These are phyloP conservation scores for Diaporthe citriasiana DNA, from an alignment of 2,329 filamentous ascomycete species.

Conservation along the genomic window DNA sequence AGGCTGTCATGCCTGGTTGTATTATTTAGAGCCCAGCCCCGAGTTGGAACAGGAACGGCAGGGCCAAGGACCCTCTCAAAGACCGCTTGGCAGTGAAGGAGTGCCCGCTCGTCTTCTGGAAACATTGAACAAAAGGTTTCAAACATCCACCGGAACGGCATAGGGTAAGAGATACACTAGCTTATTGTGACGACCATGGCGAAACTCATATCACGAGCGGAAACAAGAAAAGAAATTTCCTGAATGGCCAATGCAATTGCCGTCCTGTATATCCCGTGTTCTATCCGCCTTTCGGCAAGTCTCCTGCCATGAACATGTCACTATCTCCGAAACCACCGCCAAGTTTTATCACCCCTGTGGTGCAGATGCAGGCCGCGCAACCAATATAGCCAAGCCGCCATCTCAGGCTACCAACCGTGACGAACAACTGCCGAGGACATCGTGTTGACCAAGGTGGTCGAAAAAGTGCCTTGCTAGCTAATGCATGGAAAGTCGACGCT, in stretches of 20 bases:
- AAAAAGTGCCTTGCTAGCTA: constrained; percentile 23
- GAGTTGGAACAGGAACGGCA: too few relatives aligned
- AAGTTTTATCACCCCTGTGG: background rate
- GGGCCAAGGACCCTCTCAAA: fast-evolving
- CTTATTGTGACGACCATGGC: background rate
- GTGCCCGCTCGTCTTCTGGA: too few relatives aligned
- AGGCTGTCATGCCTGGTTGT: too few relatives aligned
- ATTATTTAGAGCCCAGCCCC: too few relatives aligned
- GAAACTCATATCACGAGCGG: background rate
- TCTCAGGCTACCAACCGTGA: background rate
- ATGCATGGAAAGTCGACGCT: background rate
- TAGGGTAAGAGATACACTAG: background rate
- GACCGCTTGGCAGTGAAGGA: background rate
- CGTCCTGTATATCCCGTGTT: background rate
- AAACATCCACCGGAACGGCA: background rate
- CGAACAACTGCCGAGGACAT: background rate
- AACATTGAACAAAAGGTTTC: background rate
- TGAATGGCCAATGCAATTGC: constrained; percentile 4
- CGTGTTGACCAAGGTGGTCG: background rate
- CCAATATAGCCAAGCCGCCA: background rate
- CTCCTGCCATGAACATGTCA: constrained; percentile 12
- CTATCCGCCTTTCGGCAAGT: constrained; percentile 29
- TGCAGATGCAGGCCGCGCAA: background rate
- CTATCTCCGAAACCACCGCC: constrained; percentile 21
- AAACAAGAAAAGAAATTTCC: background rate